phyloP scores from a whole-genome alignment of 1,284 basidiomycete species.

The Apiotrichum gamsii region DNA sequence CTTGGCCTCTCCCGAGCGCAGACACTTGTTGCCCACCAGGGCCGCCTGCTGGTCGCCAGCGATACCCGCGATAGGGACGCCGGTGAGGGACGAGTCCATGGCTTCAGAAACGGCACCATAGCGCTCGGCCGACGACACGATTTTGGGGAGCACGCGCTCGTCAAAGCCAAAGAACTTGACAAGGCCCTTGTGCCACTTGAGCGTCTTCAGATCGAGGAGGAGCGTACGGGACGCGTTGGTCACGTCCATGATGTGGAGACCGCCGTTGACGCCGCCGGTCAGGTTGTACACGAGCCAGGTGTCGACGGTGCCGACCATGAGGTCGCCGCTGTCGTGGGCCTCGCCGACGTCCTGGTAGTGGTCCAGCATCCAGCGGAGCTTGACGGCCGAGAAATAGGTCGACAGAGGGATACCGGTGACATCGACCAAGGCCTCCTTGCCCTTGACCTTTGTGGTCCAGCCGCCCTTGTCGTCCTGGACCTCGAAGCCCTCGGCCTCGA shows the following conservation, averaged over 20 bases:
- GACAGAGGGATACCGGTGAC: conserved; percentile 76
- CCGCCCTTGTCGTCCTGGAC: conserved; percentile 42
- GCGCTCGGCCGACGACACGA: conserved; percentile 86
- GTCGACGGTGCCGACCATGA: conserved; percentile 91
- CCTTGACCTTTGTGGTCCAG: conserved; percentile 49
- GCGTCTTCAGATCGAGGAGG: conserved; percentile 73
- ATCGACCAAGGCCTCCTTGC: conserved; percentile 47
- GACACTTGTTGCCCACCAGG: conserved; percentile 90
- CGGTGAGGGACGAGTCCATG: conserved; percentile 60
- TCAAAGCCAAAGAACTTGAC: conserved; percentile 83
- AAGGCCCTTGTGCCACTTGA: conserved; percentile 76
- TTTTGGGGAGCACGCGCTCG: conserved; percentile 69
- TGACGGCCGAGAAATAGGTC: conserved; percentile 94
- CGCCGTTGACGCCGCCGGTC: conserved; percentile 63
- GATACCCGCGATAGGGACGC: conserved; percentile 80
- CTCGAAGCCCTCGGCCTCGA: conserved; percentile 69
- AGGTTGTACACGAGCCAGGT: conserved; percentile 77
- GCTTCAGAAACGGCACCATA: conserved; percentile 65
- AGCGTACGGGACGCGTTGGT: conserved; percentile 95
- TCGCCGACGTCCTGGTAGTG: conserved; percentile 68
- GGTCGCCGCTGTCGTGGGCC: conserved; percentile 74
- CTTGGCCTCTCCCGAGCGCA: conserved; percentile 76
- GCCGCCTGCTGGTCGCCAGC: conserved; percentile 98
- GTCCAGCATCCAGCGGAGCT: conserved; percentile 94
- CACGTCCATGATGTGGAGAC: conserved; percentile 81